Evolutionary conservation across 345 rosid species (phyloP), one percentile per base, ranked within the genome.

Genomic region (Citrus unshiu): DNA sequence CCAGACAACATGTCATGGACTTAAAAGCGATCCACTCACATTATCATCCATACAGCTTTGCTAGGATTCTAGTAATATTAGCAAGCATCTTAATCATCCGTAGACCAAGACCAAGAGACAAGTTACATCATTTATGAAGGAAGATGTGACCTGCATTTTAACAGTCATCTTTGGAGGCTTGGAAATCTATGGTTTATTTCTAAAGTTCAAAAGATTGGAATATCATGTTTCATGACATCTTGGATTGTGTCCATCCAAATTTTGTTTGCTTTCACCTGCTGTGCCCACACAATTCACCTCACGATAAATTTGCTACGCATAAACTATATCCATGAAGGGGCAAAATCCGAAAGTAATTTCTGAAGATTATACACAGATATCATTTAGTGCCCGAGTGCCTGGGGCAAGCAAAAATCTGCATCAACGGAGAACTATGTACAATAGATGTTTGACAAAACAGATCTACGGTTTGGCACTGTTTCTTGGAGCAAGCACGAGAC

Each of bases 401-500:
- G 51, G 19, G 6, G 5, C 61, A 64, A 65, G 14, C 62, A 56
- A 34, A 76, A 66, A 24, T 18, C 25, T 66, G 4, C 10, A 12
- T 54, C 13, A 37, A 3, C 24, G 9, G 34, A 12, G 43, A 30
- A 43, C 37, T 62, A 51, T 57, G 43, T 49, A 79, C 78, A 78
- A 25, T 77, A 74, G 75, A 69, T 79, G 27, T 77, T 66, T 54
- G 63, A 9, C 35, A 46, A 54, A 61, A 46, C 59, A 29, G 58
- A 27, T 12, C 81, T 81, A 83, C 2, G 70, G 39, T 24, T 75
- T 8, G 39, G 7, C 30, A 16, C 13, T 16, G 29, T 80, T 35
- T 13, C 64, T 60, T 70, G 60, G 62, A 13, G 68, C 43, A 51
- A 65, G 57, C 35, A 88, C 63, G 13, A 92, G 78, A 7, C 85